Evolutionary conservation across 2,329 filamentous ascomycete genomes (phyloP).

Genomic region (Colletotrichum sublineola): DNA sequence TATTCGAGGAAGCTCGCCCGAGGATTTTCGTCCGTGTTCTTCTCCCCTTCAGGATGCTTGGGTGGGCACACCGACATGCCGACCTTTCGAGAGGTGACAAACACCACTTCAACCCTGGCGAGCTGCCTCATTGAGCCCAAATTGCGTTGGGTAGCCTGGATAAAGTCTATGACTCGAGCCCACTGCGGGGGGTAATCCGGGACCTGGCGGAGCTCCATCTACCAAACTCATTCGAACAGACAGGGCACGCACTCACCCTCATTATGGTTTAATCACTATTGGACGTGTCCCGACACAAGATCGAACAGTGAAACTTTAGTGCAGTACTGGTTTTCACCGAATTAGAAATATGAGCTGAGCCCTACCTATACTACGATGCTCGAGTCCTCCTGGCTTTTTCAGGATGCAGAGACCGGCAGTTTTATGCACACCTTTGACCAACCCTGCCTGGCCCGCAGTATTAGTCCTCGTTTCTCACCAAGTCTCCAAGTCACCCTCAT

Average conservation of each 20-base stretch:
- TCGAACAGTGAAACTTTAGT: not conserved
- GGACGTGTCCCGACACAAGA: not conserved
- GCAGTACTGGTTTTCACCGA: not conserved
- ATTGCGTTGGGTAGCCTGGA: conserved; percentile 23
- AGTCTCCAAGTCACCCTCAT: not conserved
- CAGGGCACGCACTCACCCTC: not conserved
- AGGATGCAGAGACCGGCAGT: not conserved
- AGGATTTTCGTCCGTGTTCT: conserved; percentile 21
- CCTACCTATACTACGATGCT: not conserved
- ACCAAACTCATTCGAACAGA: not conserved
- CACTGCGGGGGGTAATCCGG: conserved; percentile 10
- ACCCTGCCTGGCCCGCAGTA: no score
- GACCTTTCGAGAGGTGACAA: not conserved
- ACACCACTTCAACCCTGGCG: conserved; percentile 26
- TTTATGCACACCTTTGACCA: not conserved
- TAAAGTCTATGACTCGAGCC: conserved; percentile 28
- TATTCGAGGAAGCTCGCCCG: conserved; percentile 17
- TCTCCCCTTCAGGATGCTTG: conserved; percentile 11
- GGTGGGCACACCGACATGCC: conserved; percentile 4
- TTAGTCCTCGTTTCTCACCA: not conserved
- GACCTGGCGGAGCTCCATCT: conserved; percentile 3
- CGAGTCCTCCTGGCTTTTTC: not conserved
- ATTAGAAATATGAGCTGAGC: not conserved
- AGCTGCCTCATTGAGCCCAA: conserved; percentile 30
- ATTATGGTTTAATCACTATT: not conserved